phyloP scores from a whole-genome alignment of 148 eudicot species.

The Agrostemma githago region DNA sequence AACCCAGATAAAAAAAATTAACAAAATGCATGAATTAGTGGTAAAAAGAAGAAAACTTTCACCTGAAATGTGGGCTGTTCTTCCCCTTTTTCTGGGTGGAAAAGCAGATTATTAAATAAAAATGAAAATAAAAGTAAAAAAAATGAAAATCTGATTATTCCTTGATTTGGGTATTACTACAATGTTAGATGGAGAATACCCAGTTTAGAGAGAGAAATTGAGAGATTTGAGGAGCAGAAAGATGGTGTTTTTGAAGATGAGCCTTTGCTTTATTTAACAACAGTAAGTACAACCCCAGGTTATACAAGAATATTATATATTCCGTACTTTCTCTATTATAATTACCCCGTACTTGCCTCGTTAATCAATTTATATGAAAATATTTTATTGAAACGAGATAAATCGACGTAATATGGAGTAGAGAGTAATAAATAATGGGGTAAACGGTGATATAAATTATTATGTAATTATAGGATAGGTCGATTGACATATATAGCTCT shows the following conservation, averaged over 20 bases:
- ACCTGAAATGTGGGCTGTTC: constrained; percentile 15
- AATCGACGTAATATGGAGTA: too few species aligned
- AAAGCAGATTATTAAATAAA: not conserved
- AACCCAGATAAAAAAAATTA: not conserved
- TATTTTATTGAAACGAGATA: too few species aligned
- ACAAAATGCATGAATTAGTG: not conserved
- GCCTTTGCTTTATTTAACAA: constrained; percentile 14
- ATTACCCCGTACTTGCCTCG: too few species aligned
- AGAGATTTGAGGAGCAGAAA: constrained; percentile 29
- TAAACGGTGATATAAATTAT: too few species aligned
- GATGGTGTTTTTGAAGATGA: constrained; percentile 23
- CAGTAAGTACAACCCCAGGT: too few species aligned
- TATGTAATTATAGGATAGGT: too few species aligned
- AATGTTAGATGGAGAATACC: constrained; percentile 2
- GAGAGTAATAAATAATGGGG: too few species aligned
- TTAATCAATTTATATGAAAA: too few species aligned
- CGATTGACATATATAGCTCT: too few species aligned
- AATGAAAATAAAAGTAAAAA: not conserved
- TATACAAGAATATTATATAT: too few species aligned
- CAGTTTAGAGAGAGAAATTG: constrained; percentile 10
- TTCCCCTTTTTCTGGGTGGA: not conserved
- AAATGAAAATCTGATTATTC: not conserved
- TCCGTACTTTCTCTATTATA: too few species aligned
- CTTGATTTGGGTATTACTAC: constrained; percentile 8
- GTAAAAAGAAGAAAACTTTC: not conserved